Evolutionary conservation across 2,329 filamentous ascomycete species (phyloP).

Genomic region (Hypoxylon sp.): DNA sequence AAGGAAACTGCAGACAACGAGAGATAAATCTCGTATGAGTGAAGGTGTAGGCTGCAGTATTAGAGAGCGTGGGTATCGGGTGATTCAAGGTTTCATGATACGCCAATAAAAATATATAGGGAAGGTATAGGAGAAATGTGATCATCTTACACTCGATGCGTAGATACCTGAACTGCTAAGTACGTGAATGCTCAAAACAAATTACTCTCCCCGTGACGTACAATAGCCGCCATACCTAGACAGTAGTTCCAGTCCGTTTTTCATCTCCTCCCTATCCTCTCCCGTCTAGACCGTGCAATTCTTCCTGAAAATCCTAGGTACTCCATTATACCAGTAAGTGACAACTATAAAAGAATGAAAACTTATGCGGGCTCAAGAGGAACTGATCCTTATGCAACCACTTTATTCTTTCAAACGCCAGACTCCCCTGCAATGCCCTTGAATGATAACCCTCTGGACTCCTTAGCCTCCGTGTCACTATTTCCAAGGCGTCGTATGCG

Average conservation of each 20-base stretch:
- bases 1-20: background rate
- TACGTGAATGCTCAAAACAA: too few species aligned
- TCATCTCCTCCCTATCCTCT: slow-evolving; percentile 13
- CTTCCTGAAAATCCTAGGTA: too few species aligned
- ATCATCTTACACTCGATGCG: too few species aligned
- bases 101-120: too few species aligned
- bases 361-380: slow-evolving; percentile 38
- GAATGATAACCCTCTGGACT: slow-evolving; percentile 17
- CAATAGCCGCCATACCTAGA: slow-evolving; percentile 12
- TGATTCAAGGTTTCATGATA: too few species aligned
- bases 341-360: slow-evolving; percentile 28
- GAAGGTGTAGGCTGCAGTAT: background rate
- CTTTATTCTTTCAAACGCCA: slow-evolving; percentile 45
- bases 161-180: too few species aligned
- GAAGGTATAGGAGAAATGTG: too few species aligned
- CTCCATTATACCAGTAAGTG: slow-evolving; percentile 20
- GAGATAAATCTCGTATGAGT: background rate
- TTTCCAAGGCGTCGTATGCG: slow-evolving; percentile 35
- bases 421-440: slow-evolving; percentile 48
- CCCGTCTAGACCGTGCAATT: slow-evolving; percentile 28
- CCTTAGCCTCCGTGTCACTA: slow-evolving; percentile 23
- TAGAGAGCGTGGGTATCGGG: background rate
- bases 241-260: slow-evolving; percentile 26
- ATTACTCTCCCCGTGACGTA: too few species aligned
- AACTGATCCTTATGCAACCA: slow-evolving; percentile 38